phyloP scores from a whole-genome alignment of 345 rosid genomes.

The Clausena lansium region DNA sequence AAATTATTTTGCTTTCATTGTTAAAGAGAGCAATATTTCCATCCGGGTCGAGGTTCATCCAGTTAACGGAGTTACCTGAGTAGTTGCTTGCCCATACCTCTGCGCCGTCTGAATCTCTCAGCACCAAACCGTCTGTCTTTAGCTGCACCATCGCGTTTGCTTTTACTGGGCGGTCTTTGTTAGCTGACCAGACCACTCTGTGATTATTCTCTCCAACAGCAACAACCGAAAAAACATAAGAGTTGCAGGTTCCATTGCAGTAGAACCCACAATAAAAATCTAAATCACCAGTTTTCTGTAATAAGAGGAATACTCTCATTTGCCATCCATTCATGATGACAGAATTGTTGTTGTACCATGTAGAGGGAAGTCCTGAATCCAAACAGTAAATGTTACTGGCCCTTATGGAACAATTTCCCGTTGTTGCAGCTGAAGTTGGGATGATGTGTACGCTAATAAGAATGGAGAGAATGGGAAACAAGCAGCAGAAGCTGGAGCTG shows the following conservation, averaged over 20 bases:
- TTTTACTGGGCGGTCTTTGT: constrained; percentile 10
- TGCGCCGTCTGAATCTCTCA: constrained; percentile 11
- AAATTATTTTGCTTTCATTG: background rate
- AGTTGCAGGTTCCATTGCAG: constrained; percentile 10
- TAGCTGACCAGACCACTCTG: constrained; percentile 4
- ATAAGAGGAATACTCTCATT: constrained; percentile 12
- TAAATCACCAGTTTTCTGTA: background rate
- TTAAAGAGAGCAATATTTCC: constrained; percentile 14
- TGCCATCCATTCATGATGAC: constrained; percentile 11
- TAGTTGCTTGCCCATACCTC: constrained; percentile 6
- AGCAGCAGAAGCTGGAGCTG: background rate
- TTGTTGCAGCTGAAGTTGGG: background rate
- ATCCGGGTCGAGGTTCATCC: constrained; percentile 5
- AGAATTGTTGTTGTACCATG: constrained; percentile 20
- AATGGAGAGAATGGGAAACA: background rate
- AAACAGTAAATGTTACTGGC: constrained; percentile 12
- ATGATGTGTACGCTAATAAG: background rate
- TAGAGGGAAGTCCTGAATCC: constrained; percentile 8
- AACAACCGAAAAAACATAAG: background rate
- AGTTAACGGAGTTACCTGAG: background rate
- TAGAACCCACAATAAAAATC: constrained; percentile 12
- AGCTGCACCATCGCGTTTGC: background rate
- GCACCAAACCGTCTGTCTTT: background rate
- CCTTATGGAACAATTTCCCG: constrained; percentile 2
- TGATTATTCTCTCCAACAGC: background rate